A percentile compares a stretch with the other conserved stretches of the same genome.
These are phyloP conservation scores for Diplogelasinospora grovesii DNA, from an alignment of 495 filamentous ascomycete genomes.

Conservation along the genomic window DNA sequence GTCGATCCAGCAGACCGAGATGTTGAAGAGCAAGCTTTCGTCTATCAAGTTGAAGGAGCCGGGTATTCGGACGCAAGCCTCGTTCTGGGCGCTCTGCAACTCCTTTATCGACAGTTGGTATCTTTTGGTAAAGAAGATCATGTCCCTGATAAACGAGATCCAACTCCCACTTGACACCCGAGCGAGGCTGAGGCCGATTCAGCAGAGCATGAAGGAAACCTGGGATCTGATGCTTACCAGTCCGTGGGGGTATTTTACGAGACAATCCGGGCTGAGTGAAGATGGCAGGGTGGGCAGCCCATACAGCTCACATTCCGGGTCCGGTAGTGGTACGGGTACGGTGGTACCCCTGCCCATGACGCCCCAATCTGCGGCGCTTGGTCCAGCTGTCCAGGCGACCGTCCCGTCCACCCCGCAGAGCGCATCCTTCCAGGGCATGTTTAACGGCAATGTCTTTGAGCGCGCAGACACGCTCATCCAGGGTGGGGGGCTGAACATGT, in stretches of 20 bases:
- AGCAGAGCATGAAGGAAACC: constrained; percentile 68
- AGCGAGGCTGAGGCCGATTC: constrained; percentile 65
- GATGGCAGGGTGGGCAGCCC: constrained; percentile 20
- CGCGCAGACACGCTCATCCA: constrained; percentile 64
- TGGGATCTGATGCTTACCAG: constrained; percentile 66
- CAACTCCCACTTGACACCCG: constrained; percentile 61
- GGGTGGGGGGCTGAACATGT: constrained; percentile 42
- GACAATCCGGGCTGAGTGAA: constrained; percentile 1
- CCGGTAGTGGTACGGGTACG: too few species aligned
- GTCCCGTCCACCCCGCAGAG: constrained; percentile 73
- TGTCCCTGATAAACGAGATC: constrained; percentile 54
- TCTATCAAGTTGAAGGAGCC: constrained; percentile 79
- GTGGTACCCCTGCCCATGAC: constrained; percentile 46
- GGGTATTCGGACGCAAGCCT: constrained; percentile 62
- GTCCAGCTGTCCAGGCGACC: constrained; percentile 82
- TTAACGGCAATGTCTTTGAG: constrained; percentile 66
- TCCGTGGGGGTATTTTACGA: constrained; percentile 56
- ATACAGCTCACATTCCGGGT: constrained; percentile 28
- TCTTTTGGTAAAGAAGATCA: constrained; percentile 64
- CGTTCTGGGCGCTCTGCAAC: constrained; percentile 80
- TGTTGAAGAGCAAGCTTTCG: constrained; percentile 63
- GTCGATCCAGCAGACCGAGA: constrained; percentile 59
- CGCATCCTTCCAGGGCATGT: constrained; percentile 56
- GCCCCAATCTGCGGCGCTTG: constrained; percentile 78
- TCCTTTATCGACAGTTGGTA: constrained; percentile 69